These are phyloP conservation scores for Boletus huronensis DNA, from an alignment of 768 basidiomycete genomes.

Conservation along the genomic window DNA sequence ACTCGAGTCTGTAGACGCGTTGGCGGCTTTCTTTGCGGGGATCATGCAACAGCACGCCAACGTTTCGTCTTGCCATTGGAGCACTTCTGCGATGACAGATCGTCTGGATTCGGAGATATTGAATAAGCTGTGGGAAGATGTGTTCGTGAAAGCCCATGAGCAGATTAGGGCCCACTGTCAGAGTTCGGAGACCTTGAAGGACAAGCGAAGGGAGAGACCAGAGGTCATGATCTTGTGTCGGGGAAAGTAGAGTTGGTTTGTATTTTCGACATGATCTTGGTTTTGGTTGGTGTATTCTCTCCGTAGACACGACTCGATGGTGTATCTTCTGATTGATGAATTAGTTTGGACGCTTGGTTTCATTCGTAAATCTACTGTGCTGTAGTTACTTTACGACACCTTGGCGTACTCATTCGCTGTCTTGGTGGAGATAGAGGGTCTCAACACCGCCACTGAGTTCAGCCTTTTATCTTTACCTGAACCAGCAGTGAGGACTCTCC, in stretches of 20 bases:
- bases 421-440: neutral
- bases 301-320: neutral
- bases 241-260: neutral
- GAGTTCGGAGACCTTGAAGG: neutral
- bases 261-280: neutral
- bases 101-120: conserved; percentile 14
- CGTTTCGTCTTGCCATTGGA: conserved; percentile 8
- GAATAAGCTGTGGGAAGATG: conserved; percentile 17
- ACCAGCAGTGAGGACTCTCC: neutral
- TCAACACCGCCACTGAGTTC: neutral
- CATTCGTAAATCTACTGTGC: neutral
- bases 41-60: conserved; percentile 6
- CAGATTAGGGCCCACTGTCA: neutral
- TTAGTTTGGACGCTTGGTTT: neutral
- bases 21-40: conserved; percentile 17
- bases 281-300: neutral
- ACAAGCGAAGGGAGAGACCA: neutral
- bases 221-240: neutral
- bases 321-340: neutral
- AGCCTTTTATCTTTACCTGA: neutral
- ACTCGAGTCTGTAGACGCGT: conserved; percentile 13
- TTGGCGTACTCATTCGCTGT: neutral
- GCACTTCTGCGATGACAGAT: conserved; percentile 3
- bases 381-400: neutral
- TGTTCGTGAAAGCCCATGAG: conserved; percentile 15